Evolutionary conservation across 75 land plant species (phyloP).

Genomic region (Cunninghamia lanceolata): DNA sequence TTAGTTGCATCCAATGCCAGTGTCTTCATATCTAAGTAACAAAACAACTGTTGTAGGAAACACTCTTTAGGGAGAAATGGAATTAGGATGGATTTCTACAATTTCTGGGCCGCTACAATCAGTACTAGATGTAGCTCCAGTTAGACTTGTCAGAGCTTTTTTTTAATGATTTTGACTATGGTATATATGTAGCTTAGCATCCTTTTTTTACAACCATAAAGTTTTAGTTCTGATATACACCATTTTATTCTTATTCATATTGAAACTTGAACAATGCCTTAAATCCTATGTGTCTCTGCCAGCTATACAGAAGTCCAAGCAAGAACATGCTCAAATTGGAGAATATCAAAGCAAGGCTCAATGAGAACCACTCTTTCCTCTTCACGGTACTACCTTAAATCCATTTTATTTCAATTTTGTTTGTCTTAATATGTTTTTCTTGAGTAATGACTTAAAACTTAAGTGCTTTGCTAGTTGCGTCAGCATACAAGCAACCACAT

Average conservation of each 20-base stretch:
- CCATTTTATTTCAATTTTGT: neutral
- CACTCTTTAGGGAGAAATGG: conserved; percentile 2
- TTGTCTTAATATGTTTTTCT: neutral
- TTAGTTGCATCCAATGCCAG: conserved; percentile 3
- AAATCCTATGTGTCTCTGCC: conserved; percentile 12
- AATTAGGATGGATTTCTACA: conserved; percentile 47
- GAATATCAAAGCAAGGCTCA: conserved; percentile 26
- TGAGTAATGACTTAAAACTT: conserved; percentile 12
- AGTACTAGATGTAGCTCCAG: conserved; percentile 81
- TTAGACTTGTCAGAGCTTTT: conserved; percentile 52
- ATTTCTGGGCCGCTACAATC: conserved; percentile 62
- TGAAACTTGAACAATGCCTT: conserved; percentile 3
- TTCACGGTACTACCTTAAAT: conserved; percentile 13
- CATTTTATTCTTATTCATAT: neutral
- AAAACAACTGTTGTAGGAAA: neutral
- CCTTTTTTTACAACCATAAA: neutral
- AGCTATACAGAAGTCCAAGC: conserved; percentile 58
- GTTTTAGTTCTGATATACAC: neutral
- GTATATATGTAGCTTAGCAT: conserved; percentile 31
- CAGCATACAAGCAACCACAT: conserved; percentile 27
- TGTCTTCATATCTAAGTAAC: conserved; percentile 7
- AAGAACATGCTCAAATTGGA: conserved; percentile 33
- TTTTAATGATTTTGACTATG: conserved; percentile 57
- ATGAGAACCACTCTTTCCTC: conserved; percentile 68
- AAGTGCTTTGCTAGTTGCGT: conserved; percentile 43